Evolutionary conservation across 352 stramenopile species (phyloP), one percentile per base, ranked within the genome.

Genomic region (Phytophthora idaei): DNA sequence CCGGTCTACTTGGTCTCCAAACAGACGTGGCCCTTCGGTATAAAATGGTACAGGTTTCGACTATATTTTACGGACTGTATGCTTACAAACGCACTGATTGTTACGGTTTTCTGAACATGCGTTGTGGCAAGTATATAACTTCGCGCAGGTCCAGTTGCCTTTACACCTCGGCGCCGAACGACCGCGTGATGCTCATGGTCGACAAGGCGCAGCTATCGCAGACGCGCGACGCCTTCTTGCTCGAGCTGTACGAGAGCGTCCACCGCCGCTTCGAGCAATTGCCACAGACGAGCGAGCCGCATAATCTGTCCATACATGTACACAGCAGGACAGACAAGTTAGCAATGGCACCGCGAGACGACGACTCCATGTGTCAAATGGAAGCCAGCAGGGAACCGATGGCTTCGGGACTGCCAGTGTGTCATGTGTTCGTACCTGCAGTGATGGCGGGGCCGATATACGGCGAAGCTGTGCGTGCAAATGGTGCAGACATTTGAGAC

Each of bases 401-500:
- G 21, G 21, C 21, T 21, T 21, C 21, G 21, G 10, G 15, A 45
- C 39, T 45, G 15, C 39, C 21, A 49, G n/a, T 11, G 42, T 4
- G 10, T 15, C n/a, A 29, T 14, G 10, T 6, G 11, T 57, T 59
- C 78, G 51, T 73, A 93, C 85, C 81, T 81, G 70, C 88, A 95
- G 64, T 95, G 88, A 52, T 95, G 88, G 37, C 88, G 84, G 29
- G 83, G 85, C 0, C 86, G 85, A 76, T 94, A 93, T 37, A 95
- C 81, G 1, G 86, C 83, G 59, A 95, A 95, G 50, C 77, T 90
- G 57, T 93, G 84, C 41, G 74, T 81, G 65, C 88, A 95, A 47
- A 94, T 90, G 52, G 85, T 94, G 69, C 88, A 95, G 14, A 92
- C 85, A 58, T 90, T 93, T 41, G 87, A 94, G 53, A 92, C 75